These are phyloP conservation scores for Rhodotorula diobovata DNA, from an alignment of 768 basidiomycete species.

Conservation along the genomic window DNA sequence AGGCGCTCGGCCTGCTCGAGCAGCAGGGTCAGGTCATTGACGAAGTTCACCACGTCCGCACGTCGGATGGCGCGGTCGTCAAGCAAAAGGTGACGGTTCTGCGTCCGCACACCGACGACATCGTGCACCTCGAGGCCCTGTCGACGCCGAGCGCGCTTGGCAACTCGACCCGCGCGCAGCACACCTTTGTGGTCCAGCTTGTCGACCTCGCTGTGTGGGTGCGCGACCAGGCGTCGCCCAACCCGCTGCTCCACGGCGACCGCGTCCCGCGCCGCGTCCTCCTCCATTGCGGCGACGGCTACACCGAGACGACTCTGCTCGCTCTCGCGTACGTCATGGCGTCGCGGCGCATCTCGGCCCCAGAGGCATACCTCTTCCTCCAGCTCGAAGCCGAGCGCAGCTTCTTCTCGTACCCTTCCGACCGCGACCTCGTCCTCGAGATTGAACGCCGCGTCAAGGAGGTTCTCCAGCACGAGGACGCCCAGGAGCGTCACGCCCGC, in stretches of 20 bases:
- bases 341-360: conserved; percentile 53
- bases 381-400: conserved; percentile 60
- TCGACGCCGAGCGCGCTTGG: conserved; percentile 32
- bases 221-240: conserved; percentile 32
- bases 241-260: conserved; percentile 1
- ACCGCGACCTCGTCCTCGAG: conserved; percentile 57
- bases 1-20: conserved; percentile 19
- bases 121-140: conserved; percentile 43
- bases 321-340: conserved; percentile 83
- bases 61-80: conserved; percentile 5
- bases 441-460: conserved; percentile 37
- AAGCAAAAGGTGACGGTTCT: conserved; percentile 16
- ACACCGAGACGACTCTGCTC: conserved; percentile 86
- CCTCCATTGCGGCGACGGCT: conserved; percentile 78
- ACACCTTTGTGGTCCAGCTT: conserved; percentile 29
- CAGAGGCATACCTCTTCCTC: conserved; percentile 87
- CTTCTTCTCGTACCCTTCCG: conserved; percentile 86
- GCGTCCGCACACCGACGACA: conserved; percentile 33
- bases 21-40: conserved; percentile 27
- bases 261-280: conserved; percentile 54
- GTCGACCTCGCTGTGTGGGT: conserved; percentile 43
- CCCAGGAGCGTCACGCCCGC: conserved; percentile 22
- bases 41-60: conserved; percentile 17
- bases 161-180: conserved; percentile 3
- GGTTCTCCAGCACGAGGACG: conserved; percentile 29